Evolutionary conservation across 108 stramenopile species (phyloP).

Genomic region (Fistulifera solaris): DNA sequence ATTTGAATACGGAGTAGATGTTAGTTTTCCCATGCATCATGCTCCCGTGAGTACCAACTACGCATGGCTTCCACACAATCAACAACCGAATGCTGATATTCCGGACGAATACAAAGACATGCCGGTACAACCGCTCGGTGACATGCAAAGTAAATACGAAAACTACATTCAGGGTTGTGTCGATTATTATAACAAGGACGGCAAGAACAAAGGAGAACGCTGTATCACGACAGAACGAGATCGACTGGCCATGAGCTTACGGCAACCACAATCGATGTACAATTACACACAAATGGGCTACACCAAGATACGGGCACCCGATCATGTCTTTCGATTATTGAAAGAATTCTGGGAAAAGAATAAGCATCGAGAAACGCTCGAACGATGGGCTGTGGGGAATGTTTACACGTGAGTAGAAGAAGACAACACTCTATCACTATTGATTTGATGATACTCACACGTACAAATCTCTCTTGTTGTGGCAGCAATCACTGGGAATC

Average conservation of each 20-base stretch:
- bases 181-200: slow-evolving; percentile 27
- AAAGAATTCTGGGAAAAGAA: slow-evolving; percentile 53
- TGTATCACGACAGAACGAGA: slow-evolving; percentile 57
- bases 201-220: slow-evolving; percentile 11
- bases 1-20: too few species aligned
- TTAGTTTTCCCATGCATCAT: slow-evolving; percentile 27
- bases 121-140: slow-evolving; percentile 59
- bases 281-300: slow-evolving; percentile 63
- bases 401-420: slow-evolving; percentile 35
- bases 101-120: slow-evolving; percentile 45
- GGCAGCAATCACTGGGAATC: slow-evolving; percentile 32
- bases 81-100: slow-evolving; percentile 14
- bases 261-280: slow-evolving; percentile 63
- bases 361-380: slow-evolving; percentile 21
- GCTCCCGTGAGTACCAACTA: slow-evolving; percentile 32
- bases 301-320: slow-evolving; percentile 46
- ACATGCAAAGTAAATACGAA: slow-evolving; percentile 41
- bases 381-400: slow-evolving; percentile 45
- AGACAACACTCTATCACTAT: background rate
- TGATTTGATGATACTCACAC: slow-evolving; percentile 3
- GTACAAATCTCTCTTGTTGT: slow-evolving; percentile 9
- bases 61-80: slow-evolving; percentile 45
- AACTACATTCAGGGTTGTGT: slow-evolving; percentile 45
- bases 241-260: slow-evolving; percentile 63
- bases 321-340: slow-evolving; percentile 31